Base-by-base conservation (phyloP, 345 rosid genomes). In the Chamaenerion angustifolium region DNA sequence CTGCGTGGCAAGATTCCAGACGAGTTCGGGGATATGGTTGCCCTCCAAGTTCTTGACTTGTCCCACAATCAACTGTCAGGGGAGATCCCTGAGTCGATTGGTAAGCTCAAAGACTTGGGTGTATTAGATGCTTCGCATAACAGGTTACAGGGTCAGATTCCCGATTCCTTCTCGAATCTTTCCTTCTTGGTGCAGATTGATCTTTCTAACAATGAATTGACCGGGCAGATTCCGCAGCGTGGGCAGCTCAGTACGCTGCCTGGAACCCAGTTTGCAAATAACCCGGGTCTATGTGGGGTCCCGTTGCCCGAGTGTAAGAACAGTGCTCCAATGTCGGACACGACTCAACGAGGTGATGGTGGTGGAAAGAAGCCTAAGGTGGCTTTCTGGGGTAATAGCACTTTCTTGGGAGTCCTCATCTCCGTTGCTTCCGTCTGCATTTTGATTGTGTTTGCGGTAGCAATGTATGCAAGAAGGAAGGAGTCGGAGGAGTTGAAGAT, bases 231-330 rank as follows among this genome's bases (percentile, higher is more conserved):
- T 53, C 98, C 98, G 14, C 98, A 92, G 51, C 72, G 93, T 45
- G 98, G 98, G 41, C 98, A 92, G 65, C 82, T 92, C 11, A 92
- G 98, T 53, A 92, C 98, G 15, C 98, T 92, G 49, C 98, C 98
- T 2, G 96, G 88, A 3, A 75, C 46, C 16, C 95, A 92, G 63
- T 92, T 78, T 16, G 85, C 75, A 1, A 64, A 77, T 46, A 92
- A 92, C 56, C 98, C 95, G 0, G 98, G 98, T 45, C 95, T 92
- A 12, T 92, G 98, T 12, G 98, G 98, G 43, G 89, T 86, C 59
- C 98, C 98, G 0, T 66, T 92, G 61, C 74, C 75, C 31, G 95
- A 88, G 23, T 88, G 97, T 59, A 67, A 60, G 37, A 31, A 8
- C 37, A 8, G 37, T 31, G 37, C 7, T 8, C 37, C 37, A 31